Conservation (phyloP, 2,329 filamentous ascomycete species). For the Colletotrichum eremochloae region DNA sequence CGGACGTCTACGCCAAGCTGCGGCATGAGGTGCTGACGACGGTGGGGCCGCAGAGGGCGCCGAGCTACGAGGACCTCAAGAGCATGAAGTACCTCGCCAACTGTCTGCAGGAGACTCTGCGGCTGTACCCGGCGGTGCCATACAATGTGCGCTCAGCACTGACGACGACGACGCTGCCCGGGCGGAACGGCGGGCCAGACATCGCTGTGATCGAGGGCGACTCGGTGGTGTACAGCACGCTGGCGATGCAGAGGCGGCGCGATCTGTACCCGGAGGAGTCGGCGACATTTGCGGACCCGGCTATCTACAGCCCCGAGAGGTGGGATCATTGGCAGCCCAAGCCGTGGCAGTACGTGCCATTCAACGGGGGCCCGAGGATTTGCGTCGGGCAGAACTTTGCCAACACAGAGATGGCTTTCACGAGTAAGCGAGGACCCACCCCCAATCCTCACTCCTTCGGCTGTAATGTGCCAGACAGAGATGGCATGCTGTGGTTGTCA, state of each 20-base stretch:
- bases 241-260: slow-evolving; percentile 64
- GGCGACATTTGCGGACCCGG: slow-evolving; percentile 53
- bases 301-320: slow-evolving; percentile 62
- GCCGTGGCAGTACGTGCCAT: slow-evolving; percentile 66
- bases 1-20: slow-evolving; percentile 57
- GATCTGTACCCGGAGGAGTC: slow-evolving; percentile 62
- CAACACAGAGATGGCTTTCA: slow-evolving; percentile 68
- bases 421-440: slow-evolving; percentile 48
- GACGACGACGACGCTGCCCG: slow-evolving; percentile 79
- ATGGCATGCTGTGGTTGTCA: not conserved
- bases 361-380: slow-evolving; percentile 44
- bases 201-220: slow-evolving; percentile 62
- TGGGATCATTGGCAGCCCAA: slow-evolving; percentile 66
- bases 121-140: slow-evolving; percentile 83
- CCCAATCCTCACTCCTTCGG: slow-evolving; percentile 46
- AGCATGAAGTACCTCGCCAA: slow-evolving; percentile 83
- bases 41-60: slow-evolving; percentile 60
- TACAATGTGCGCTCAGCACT: slow-evolving; percentile 82
- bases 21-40: slow-evolving; percentile 55
- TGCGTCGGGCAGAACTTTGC: slow-evolving; percentile 73
- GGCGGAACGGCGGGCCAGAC: slow-evolving; percentile 47
- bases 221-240: slow-evolving; percentile 62
- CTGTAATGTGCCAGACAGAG: not conserved
- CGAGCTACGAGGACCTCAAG: slow-evolving; percentile 47
- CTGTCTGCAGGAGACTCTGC: slow-evolving; percentile 81